Base-by-base conservation (phyloP, 345 rosid genomes). In the Euphorbia pulcherrima region DNA sequence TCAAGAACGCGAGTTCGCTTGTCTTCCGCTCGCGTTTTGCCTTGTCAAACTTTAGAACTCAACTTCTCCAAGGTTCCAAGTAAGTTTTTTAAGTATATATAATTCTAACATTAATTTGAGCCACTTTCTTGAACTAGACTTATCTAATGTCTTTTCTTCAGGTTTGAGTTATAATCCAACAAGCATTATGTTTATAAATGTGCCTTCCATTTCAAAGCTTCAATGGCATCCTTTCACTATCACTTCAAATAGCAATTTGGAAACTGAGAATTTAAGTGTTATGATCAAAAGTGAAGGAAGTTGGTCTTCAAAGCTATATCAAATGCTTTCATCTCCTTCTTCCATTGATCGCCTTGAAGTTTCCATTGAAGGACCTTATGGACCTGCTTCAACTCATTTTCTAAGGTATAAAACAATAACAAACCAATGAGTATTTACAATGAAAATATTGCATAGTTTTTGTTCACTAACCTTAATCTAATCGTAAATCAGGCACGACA, bases 171-270 rank as follows among this genome's bases (percentile, higher is more conserved):
- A 93, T 73, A 85, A 61, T 68, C 80, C 97, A 2, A 85, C 92
- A 1, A 93, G 97, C 81, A 78, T 83, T 63, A 1, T 89, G 80
- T 89, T 87, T 73, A 40, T 93, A 21, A 93, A 86, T 68, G 86
- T 93, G 59, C 92, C 98, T 0, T 64, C 79, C 74, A 76, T 93
- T 65, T 92, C 97, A 6, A 88, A 74, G 78, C 65, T 87, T 62
- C 96, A 93, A 64, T 93, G 98, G 98, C 98, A 93, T 79, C 98
- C 98, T 0, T 93, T 87, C 70, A 89, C 94, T 2, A 66, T 93
- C 20, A 80, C 80, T 56, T 93, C 97, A 2, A 89, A 77, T 40
- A 85, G 92, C 74, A 86, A 79, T 64, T 75, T 89, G 69, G 97
- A 93, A 26, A 69, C 84, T 27, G 92, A 89, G 56, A 80, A 60